Percentiles rank a stretch among this genome's conserved stretches.
These are phyloP conservation scores for Leccinum angustisporum DNA, from an alignment of 1,284 basidiomycete genomes.

Conservation along the genomic window DNA sequence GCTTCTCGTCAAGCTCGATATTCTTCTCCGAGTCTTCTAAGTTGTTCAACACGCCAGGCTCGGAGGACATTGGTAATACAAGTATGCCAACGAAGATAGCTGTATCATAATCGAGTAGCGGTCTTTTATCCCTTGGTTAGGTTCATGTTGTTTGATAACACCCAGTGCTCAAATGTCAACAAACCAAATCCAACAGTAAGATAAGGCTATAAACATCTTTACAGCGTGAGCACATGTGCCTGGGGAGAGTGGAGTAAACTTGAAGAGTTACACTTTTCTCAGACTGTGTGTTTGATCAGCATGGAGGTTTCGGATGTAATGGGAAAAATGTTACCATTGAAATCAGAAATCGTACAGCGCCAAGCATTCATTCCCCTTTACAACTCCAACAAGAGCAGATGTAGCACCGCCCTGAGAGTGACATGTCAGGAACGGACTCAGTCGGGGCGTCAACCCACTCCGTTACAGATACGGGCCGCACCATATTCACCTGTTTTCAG, in stretches of 20 bases:
- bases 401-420: conserved; percentile 81
- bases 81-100: conserved; percentile 1
- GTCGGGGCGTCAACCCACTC: conserved; percentile 55
- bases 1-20: conserved; percentile 16
- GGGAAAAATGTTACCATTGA: conserved; percentile 17
- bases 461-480: conserved; percentile 97
- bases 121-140: conserved; percentile 15
- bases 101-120: not conserved
- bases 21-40: conserved; percentile 15
- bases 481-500: conserved; percentile 95
- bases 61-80: conserved; percentile 20
- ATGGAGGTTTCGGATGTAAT: conserved; percentile 4
- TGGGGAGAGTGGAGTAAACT: not conserved
- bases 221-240: conserved; percentile 7
- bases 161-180: conserved; percentile 1
- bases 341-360: conserved; percentile 19
- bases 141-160: conserved; percentile 15
- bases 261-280: conserved; percentile 10
- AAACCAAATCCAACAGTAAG: conserved; percentile 7
- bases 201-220: conserved; percentile 21
- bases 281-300: conserved; percentile 3
- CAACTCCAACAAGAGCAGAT: conserved; percentile 83
- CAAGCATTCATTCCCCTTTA: conserved; percentile 41
- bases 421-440: conserved; percentile 16
- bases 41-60: conserved; percentile 12